Evolutionary conservation across 225 moss, liverwort and hornwort genomes (phyloP).

Genomic region (Polytrichum commune): DNA sequence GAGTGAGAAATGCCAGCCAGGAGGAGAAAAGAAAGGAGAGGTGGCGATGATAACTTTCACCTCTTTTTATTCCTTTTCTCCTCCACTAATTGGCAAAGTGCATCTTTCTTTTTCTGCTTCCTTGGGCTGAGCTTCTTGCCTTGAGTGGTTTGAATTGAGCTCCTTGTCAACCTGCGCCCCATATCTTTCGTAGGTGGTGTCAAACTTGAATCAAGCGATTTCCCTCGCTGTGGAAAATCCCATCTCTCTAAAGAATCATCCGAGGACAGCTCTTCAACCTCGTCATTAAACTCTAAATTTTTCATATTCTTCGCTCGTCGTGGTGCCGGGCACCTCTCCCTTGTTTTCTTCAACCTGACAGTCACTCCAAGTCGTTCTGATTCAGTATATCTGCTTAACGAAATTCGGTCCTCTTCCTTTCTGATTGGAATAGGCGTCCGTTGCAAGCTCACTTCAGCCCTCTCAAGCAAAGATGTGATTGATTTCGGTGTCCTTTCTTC

Average conservation of each 20-base stretch:
- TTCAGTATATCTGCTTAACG: slow-evolving; percentile 28
- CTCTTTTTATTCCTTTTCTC: slow-evolving; percentile 3
- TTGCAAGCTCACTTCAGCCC: slow-evolving; percentile 14
- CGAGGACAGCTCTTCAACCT: slow-evolving; percentile 49
- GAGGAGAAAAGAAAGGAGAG: too few species aligned
- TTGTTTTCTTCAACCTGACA: slow-evolving; percentile 15
- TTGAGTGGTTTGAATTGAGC: slow-evolving; percentile 23
- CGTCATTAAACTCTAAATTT: slow-evolving; percentile 13
- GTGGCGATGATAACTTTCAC: not conserved
- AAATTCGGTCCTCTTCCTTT: slow-evolving; percentile 13
- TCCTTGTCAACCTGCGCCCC: slow-evolving; percentile 37
- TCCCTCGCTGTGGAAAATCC: slow-evolving; percentile 8
- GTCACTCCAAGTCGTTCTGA: slow-evolving; percentile 15
- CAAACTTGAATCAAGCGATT: slow-evolving; percentile 9
- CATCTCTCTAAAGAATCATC: slow-evolving; percentile 37
- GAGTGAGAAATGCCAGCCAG: too few species aligned
- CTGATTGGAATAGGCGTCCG: slow-evolving; percentile 15
- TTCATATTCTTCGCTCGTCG: slow-evolving; percentile 17
- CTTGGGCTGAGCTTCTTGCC: slow-evolving; percentile 17
- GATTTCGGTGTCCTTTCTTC: slow-evolving; percentile 1
- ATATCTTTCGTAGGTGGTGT: slow-evolving; percentile 13
- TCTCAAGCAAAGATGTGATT: slow-evolving; percentile 1
- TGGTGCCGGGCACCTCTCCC: slow-evolving; percentile 13
- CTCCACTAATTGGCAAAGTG: slow-evolving; percentile 11
- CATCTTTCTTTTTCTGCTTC: slow-evolving; percentile 13